Percentiles rank a stretch among this genome's conserved stretches.
Conservation (phyloP, 2,329 filamentous ascomycete species). For the Rasamsonia emersonii region DNA sequence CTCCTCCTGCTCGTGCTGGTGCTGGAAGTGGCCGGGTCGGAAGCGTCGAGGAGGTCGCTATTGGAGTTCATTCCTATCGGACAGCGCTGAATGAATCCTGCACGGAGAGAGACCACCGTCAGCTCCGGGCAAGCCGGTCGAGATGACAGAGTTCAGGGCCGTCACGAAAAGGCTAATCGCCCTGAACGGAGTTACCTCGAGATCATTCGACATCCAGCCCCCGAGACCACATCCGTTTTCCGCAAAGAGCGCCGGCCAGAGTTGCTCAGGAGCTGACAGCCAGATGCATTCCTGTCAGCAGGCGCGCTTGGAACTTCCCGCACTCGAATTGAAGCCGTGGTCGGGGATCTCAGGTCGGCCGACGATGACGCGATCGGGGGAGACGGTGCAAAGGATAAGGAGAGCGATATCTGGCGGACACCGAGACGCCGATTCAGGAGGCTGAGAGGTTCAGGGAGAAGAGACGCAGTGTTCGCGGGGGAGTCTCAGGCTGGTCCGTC, state of each 20-base stretch:
- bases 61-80: constrained; percentile 35
- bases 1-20: constrained; percentile 22
- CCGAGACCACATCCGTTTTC: constrained; percentile 18
- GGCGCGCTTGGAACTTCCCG: too few species aligned
- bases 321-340: too few species aligned
- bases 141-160: constrained; percentile 16
- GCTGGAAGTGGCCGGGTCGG: constrained; percentile 24
- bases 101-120: constrained; percentile 12
- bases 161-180: constrained; percentile 8
- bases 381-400: too few species aligned
- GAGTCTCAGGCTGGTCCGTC: too few species aligned
- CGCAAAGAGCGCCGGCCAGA: constrained; percentile 9
- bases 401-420: too few species aligned
- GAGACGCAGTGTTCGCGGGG: too few species aligned
- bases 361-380: too few species aligned
- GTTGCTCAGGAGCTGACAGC: constrained; percentile 8
- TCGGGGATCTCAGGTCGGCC: too few species aligned
- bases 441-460: too few species aligned
- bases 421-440: too few species aligned
- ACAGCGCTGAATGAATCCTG: constrained; percentile 3
- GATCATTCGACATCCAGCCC: constrained; percentile 28
- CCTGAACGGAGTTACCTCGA: constrained; percentile 5
- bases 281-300: constrained; percentile 7
- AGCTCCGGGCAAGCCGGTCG: constrained; percentile 14
- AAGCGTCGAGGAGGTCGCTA: constrained; percentile 26